Percentiles rank a stretch among this genome's conserved stretches.
Conservation (phyloP, 768 basidiomycete genomes). For the Tubosaeta brunneosetosa region DNA sequence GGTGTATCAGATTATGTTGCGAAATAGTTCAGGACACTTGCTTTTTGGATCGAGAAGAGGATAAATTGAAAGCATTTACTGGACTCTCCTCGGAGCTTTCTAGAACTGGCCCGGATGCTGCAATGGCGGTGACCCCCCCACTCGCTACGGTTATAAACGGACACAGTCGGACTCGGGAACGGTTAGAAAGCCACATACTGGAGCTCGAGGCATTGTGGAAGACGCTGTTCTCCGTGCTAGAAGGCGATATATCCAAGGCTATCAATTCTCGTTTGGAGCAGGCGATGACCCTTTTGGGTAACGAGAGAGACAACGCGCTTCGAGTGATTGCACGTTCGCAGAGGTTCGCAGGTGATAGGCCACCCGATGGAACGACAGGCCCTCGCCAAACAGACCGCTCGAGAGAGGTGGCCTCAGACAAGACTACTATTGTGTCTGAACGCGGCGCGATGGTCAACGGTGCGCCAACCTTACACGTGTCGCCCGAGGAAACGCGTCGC, state of each 20-base stretch:
- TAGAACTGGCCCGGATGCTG: conserved; percentile 39
- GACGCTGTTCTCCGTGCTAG: conserved; percentile 40
- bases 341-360: conserved; percentile 5
- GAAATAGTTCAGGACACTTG: conserved; percentile 42
- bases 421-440: conserved; percentile 9
- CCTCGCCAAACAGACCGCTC: conserved; percentile 11
- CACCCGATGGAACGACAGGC: conserved; percentile 4
- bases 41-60: conserved; percentile 40
- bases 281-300: conserved; percentile 32
- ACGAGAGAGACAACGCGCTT: conserved; percentile 27
- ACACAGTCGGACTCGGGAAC: conserved; percentile 41
- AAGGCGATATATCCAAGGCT: conserved; percentile 37
- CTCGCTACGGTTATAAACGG: conserved; percentile 42
- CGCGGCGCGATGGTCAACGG: conserved; percentile 7
- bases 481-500: conserved; percentile 13
- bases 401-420: conserved; percentile 13
- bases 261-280: conserved; percentile 31
- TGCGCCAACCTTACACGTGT: conserved; percentile 1
- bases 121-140: conserved; percentile 40
- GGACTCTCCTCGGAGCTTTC: conserved; percentile 46
- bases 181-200: conserved; percentile 35
- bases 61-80: conserved; percentile 46
- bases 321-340: conserved; percentile 19
- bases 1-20: conserved; percentile 38
- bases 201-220: conserved; percentile 46